Evolutionary conservation across 208 protist species (phyloP), one percentile per base, ranked within the genome.

Genomic region (Crithidia sp.): DNA sequence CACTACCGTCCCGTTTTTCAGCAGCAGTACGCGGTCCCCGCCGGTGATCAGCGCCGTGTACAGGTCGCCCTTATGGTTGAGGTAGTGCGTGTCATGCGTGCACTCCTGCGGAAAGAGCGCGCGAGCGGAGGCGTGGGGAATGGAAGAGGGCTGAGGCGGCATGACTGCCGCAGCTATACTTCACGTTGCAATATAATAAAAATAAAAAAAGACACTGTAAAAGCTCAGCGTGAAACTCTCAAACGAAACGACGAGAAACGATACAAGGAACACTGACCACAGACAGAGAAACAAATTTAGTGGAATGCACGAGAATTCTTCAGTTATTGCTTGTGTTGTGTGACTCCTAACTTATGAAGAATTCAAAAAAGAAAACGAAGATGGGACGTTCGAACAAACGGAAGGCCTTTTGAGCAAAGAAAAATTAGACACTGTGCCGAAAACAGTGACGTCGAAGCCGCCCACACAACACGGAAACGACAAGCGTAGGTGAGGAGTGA

Each of bases 81-180:
- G 77, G 49, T 82, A 76, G 66, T 88, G 88, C 2, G 84, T 81
- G 14, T 88, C 66, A 56, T 91, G 85, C 9, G 77, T 76, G 58
- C 87, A 93, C 14, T 72, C 68, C 71, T 91, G 91, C 16, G 91
- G 87, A 39, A 92, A 94, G 55, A 87, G 87, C 39, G 87, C 83
- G 36, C 57, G 59, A 40, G 85, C 70, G 0, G 67, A 52, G 41
- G 57, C 40, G 12, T 74, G 61, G 39, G 61, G 54, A 55, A 56
- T 16, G 17, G 44, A 43, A 28, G 44, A 37, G 2, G 74, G 0
- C 13, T 52, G 10, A 13, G 67, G 9, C 5, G 49, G 52, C 59
- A 67, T 65, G 50, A 3, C 41, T 8, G 37, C 14, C 47, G 62
- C 62, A 9, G 28, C 40, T 64, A 16, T 13, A 40, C 5, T 59